A percentile compares a stretch with the other conserved stretches of the same genome.
Conservation (phyloP, 768 basidiomycete genomes). For the Suillus weaverae region DNA sequence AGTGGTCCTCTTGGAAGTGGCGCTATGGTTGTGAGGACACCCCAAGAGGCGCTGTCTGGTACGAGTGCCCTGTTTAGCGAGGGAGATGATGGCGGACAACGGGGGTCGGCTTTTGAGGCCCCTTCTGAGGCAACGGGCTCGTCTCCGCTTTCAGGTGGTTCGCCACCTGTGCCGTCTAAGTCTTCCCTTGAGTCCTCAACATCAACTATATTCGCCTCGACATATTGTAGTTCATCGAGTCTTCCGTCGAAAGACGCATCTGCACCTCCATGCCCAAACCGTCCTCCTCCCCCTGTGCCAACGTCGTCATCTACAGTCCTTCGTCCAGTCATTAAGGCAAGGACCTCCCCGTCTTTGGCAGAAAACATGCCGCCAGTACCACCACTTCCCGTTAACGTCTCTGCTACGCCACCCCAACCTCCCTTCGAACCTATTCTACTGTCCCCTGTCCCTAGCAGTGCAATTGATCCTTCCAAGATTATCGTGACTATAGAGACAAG, state of each 20-base stretch:
- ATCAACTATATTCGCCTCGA: slow-evolving; percentile 33
- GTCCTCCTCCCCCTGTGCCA: slow-evolving; percentile 31
- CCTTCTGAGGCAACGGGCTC: slow-evolving; percentile 20
- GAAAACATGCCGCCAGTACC: slow-evolving; percentile 50
- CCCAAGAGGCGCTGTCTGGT: slow-evolving; percentile 67
- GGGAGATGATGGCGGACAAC: slow-evolving; percentile 14
- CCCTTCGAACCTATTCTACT: slow-evolving; percentile 70
- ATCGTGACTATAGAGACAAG: slow-evolving; percentile 77
- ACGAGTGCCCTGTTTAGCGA: slow-evolving; percentile 18
- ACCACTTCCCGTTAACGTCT: slow-evolving; percentile 46
- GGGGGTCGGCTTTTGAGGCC: slow-evolving; percentile 11
- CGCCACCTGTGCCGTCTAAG: slow-evolving; percentile 50
- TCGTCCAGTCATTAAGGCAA: slow-evolving; percentile 38
- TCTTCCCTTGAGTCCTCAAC: background rate
- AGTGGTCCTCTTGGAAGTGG: slow-evolving; percentile 64
- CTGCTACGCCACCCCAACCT: slow-evolving; percentile 46
- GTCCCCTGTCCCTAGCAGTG: slow-evolving; percentile 49
- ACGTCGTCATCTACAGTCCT: slow-evolving; percentile 24
- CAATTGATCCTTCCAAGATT: slow-evolving; percentile 56
- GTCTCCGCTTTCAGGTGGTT: slow-evolving; percentile 42
- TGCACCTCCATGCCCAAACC: slow-evolving; percentile 36
- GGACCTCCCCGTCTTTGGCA: slow-evolving; percentile 20
- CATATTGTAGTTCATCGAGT: slow-evolving; percentile 15
- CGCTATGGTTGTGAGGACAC: slow-evolving; percentile 75
- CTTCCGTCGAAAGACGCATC: slow-evolving; percentile 25